Evolutionary conservation across 345 rosid genomes (phyloP), one percentile per base, ranked within the genome.

Genomic region (Eutrema japonicum): DNA sequence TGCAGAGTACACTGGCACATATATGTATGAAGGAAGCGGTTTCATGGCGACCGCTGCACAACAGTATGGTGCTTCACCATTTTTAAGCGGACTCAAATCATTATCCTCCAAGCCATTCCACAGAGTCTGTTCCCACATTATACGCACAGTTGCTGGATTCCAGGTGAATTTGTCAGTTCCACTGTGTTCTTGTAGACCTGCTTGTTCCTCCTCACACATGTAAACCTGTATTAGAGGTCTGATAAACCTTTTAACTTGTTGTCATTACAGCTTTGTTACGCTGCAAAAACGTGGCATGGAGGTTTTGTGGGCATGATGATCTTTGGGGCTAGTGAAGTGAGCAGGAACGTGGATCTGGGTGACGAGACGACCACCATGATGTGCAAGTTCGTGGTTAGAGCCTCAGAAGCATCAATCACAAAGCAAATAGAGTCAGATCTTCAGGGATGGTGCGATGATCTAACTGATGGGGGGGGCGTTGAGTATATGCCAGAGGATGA

Each of bases 1-100:
- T 57, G 91, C 87, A 54, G 97, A 95, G 80, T 82, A 82, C 70
- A 86, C 97, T 55, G 99, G 97, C 64, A 88, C 96, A 26, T 95
- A 89, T 67, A 79, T 77, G 36, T 95, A 95, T 33, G 97, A 95
- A 82, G 97, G 99, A 66, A 95, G 99, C 66, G 97, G 99, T 75
- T 89, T 95, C 89, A 88, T 81, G 83, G 99, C 99, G 36, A 95
- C 97, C 42, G 99, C 99, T 65, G 99, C 99, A 29, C 99, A 92
- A 74, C 96, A 95, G 72, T 92, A 92, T 70, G 97, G 96, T 1
- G 83, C 97, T 70, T 92, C 99, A 75, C 99, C 99, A 41, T 91
- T 87, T 84, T 79, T 94, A 63, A 87, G 92, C 68, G 98, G 98
- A 75, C 83, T 91, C 60, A 91, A 94, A 78, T 88, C 93, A 43